A percentile compares a stretch with the other conserved stretches of the same genome.
These are phyloP conservation scores for Hydnum rufescens DNA, from an alignment of 768 basidiomycete genomes.

Conservation along the genomic window DNA sequence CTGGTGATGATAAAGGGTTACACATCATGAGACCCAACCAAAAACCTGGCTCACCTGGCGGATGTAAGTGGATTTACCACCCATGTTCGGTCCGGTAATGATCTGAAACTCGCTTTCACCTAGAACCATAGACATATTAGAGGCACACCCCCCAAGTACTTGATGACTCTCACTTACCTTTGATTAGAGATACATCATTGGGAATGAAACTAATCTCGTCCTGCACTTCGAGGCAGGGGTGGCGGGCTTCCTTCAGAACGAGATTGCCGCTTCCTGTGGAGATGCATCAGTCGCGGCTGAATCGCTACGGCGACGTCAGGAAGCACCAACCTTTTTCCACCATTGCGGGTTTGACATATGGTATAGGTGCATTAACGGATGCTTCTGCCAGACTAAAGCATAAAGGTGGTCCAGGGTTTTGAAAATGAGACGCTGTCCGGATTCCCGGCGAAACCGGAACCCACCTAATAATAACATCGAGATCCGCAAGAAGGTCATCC, in stretches of 20 bases:
- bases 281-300: not conserved
- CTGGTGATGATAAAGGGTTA: constrained; percentile 16
- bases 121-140: constrained; percentile 17
- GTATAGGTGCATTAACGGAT: constrained; percentile 63
- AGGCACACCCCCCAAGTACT: not conserved
- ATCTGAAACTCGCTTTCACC: constrained; percentile 86
- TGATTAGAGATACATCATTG: constrained; percentile 89
- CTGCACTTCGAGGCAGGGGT: constrained; percentile 92
- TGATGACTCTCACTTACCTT: constrained; percentile 28
- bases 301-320: not conserved
- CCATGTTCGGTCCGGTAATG: constrained; percentile 98
- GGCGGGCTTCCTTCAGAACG: constrained; percentile 66
- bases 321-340: constrained; percentile 41
- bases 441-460: constrained; percentile 4
- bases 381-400: constrained; percentile 86
- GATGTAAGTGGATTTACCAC: constrained; percentile 95
- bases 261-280: constrained; percentile 56
- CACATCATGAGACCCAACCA: not conserved
- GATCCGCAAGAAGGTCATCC: constrained; percentile 66
- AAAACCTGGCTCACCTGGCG: constrained; percentile 36
- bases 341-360: constrained; percentile 75
- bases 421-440: not conserved
- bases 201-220: constrained; percentile 90
- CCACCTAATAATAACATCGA: constrained; percentile 82
- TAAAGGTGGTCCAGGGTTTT: not conserved